phyloP scores from a whole-genome alignment of 163 green algal species.

The Trebouxiophyceae sp. region DNA sequence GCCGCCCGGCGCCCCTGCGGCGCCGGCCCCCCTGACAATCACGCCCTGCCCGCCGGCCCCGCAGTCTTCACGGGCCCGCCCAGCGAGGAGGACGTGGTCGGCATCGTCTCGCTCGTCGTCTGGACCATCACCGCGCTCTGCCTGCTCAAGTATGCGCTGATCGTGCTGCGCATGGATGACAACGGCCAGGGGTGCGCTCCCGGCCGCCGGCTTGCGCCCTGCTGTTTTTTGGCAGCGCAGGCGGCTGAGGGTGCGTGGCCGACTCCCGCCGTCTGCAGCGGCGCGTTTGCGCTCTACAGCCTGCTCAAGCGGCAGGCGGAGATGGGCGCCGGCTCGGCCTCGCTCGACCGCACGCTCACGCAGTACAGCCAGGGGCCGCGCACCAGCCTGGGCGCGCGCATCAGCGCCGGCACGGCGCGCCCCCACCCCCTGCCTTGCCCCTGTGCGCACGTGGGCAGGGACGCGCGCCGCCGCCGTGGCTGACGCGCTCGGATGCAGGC shows the following conservation, averaged over 20 bases:
- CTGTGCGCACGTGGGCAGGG: too few relatives aligned
- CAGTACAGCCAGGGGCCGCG: too few relatives aligned
- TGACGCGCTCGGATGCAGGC: too few relatives aligned
- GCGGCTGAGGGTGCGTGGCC: too few relatives aligned
- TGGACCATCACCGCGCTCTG: constrained; percentile 25
- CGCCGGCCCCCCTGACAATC: too few relatives aligned
- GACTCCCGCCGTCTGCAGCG: constrained; percentile 14
- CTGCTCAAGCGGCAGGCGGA: constrained; percentile 27
- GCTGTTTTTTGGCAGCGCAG: neutral
- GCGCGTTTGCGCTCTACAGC: constrained; percentile 61
- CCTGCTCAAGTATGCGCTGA: constrained; percentile 17
- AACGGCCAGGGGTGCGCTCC: constrained; percentile 27
- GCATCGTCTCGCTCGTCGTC: constrained; percentile 24
- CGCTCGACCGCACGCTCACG: constrained; percentile 1
- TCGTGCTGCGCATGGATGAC: constrained; percentile 32
- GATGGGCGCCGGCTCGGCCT: neutral
- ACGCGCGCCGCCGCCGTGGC: too few relatives aligned
- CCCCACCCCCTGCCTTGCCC: too few relatives aligned
- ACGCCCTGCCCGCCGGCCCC: too few relatives aligned
- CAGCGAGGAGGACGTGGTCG: constrained; percentile 19
- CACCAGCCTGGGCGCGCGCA: too few relatives aligned
- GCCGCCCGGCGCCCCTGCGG: neutral
- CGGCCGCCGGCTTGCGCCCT: neutral
- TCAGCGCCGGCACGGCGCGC: too few relatives aligned
- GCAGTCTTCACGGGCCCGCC: constrained; percentile 11